Conservation (phyloP, 306 rosid species). For the Acacia confusa region DNA sequence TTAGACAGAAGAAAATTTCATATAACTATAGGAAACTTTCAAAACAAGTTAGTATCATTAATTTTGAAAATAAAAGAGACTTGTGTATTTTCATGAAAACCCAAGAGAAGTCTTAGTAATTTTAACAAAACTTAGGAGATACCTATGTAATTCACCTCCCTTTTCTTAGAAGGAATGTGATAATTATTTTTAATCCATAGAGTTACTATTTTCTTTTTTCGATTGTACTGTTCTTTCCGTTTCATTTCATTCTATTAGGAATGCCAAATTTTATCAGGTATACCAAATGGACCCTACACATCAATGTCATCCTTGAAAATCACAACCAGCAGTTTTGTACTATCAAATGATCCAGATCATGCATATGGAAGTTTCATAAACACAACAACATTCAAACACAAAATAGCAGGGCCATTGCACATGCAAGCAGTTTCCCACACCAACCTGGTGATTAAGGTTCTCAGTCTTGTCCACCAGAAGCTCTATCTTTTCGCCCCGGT, state of each 20-base stretch:
- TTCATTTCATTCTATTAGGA: background rate
- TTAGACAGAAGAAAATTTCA: background rate
- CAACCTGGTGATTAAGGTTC: conserved; percentile 90
- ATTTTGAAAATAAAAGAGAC: background rate
- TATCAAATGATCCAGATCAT: conserved; percentile 9
- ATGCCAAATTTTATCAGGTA: background rate
- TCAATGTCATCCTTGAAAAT: background rate
- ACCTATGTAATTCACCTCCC: background rate
- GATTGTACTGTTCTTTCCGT: background rate
- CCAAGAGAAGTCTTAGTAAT: background rate
- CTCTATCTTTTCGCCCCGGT: conserved; percentile 97
- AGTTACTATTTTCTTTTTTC: background rate
- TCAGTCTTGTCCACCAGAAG: conserved; percentile 97
- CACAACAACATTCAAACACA: conserved; percentile 31
- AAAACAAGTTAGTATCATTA: background rate
- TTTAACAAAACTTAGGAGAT: background rate
- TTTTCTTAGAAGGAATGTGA: background rate
- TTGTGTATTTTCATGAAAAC: background rate
- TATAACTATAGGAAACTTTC: background rate
- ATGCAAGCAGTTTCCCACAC: conserved; percentile 3
- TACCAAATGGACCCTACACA: background rate
- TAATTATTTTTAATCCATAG: background rate
- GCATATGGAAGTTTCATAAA: background rate
- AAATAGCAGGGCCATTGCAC: conserved; percentile 5
- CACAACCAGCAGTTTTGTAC: background rate